These are phyloP conservation scores for Penicillium sp. DNA, from an alignment of 2,329 filamentous ascomycete species.

Conservation along the genomic window DNA sequence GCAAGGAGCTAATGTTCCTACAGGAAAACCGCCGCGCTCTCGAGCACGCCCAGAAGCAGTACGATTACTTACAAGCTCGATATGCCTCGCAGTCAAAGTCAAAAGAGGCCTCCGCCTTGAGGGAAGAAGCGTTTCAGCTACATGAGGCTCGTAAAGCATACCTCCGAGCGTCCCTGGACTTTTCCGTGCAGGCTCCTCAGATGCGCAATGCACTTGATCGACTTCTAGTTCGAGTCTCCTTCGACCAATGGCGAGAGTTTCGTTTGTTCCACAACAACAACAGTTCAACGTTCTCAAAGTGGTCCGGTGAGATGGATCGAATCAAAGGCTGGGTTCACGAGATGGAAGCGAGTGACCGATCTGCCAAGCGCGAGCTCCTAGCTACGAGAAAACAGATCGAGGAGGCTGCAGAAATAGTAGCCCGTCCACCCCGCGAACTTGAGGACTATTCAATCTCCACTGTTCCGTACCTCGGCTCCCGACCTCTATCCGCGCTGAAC, in stretches of 20 bases:
- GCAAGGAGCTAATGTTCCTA: slow-evolving; percentile 17
- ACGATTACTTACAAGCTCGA: slow-evolving; percentile 77
- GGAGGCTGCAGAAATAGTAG: slow-evolving; percentile 68
- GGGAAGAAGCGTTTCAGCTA: slow-evolving; percentile 94
- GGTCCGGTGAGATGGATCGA: slow-evolving; percentile 81
- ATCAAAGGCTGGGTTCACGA: slow-evolving; percentile 91
- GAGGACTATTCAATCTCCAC: slow-evolving; percentile 91
- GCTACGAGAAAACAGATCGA: slow-evolving; percentile 79
- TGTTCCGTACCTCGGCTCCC: slow-evolving; percentile 77
- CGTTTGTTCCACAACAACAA: slow-evolving; percentile 68
- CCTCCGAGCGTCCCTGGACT: slow-evolving; percentile 90
- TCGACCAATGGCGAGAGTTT: slow-evolving; percentile 87
- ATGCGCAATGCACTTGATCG: slow-evolving; percentile 81
- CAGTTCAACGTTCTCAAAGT: slow-evolving; percentile 63
- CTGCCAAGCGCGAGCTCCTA: slow-evolving; percentile 80
- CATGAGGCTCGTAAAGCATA: slow-evolving; percentile 92
- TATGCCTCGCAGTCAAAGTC: slow-evolving; percentile 86
- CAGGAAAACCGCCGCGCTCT: slow-evolving; percentile 71
- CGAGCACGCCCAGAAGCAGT: slow-evolving; percentile 78
- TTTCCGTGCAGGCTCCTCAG: slow-evolving; percentile 83
- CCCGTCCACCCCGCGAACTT: slow-evolving; percentile 83
- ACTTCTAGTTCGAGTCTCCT: slow-evolving; percentile 79
- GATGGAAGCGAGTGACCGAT: slow-evolving; percentile 84
- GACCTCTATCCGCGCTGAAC: slow-evolving; percentile 66
- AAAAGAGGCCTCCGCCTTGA: slow-evolving; percentile 86